Conservation (phyloP, 2,329 filamentous ascomycete species). For the Calonectria leucothoes region DNA sequence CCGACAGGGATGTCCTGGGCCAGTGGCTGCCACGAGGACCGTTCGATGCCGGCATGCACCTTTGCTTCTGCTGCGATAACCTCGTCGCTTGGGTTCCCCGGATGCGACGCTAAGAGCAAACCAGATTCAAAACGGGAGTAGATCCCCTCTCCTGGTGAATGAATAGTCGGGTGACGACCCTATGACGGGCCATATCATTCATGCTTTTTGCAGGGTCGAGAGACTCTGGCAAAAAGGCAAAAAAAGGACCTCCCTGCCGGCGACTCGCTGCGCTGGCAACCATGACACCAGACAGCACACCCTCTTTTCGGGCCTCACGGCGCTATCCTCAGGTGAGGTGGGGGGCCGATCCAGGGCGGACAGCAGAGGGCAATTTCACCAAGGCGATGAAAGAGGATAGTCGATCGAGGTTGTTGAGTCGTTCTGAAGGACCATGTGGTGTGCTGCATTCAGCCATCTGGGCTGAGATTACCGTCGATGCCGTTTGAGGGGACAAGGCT, state of each 20-base stretch:
- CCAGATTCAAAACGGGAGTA: conserved; percentile 8
- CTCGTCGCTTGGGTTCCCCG: conserved; percentile 29
- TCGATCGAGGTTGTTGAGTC: background rate
- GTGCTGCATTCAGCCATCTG: conserved; percentile 31
- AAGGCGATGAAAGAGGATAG: conserved; percentile 19
- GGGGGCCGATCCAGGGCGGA: conserved; percentile 24
- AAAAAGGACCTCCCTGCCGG: background rate
- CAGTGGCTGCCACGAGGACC: conserved; percentile 42
- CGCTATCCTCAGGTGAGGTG: conserved; percentile 40
- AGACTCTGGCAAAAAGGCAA: conserved; percentile 13
- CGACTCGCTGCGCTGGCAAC: conserved; percentile 22
- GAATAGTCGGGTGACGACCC: background rate
- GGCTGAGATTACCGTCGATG: conserved; percentile 45
- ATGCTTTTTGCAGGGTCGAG: conserved; percentile 17
- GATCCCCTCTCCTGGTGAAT: background rate
- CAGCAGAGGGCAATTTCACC: conserved; percentile 35
- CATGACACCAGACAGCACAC: conserved; percentile 25
- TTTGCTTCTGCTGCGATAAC: conserved; percentile 40
- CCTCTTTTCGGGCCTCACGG: conserved; percentile 23
- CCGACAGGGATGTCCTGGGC: conserved; percentile 40
- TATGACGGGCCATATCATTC: conserved; percentile 1
- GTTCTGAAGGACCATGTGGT: conserved; percentile 27
- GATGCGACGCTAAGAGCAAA: conserved; percentile 32
- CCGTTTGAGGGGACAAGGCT: conserved; percentile 39
- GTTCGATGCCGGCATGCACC: conserved; percentile 31